Conservation (phyloP, 805 yeast species). For the Soucietia sequanensis region DNA sequence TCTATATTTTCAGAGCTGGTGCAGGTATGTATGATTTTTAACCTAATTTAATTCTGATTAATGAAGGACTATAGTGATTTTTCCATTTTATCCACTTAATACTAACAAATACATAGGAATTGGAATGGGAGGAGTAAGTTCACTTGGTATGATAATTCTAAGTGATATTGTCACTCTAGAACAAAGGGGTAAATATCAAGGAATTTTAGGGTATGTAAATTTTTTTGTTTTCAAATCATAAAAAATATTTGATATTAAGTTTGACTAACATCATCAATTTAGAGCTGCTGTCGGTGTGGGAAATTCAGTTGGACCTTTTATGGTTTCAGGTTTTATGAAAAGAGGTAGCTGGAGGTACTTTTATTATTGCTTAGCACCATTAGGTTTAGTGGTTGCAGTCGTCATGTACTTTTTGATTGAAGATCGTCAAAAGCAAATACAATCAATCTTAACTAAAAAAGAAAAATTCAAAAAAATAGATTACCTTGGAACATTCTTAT, state of each 20-base stretch:
- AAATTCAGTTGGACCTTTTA: constrained; percentile 54
- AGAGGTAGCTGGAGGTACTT: constrained; percentile 52
- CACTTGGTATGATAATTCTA: constrained; percentile 51
- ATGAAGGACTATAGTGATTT: too few relatives aligned
- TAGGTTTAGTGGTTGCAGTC: constrained; percentile 29
- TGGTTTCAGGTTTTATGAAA: constrained; percentile 50
- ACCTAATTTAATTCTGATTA: too few relatives aligned
- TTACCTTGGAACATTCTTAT: constrained; percentile 48
- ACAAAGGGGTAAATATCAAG: constrained; percentile 58
- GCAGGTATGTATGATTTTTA: too few relatives aligned
- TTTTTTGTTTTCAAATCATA: too few relatives aligned
- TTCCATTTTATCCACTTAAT: too few relatives aligned
- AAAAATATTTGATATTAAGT: too few relatives aligned
- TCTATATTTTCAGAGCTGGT: constrained; percentile 51
- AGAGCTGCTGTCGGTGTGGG: constrained; percentile 52
- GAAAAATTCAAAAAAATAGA: constrained; percentile 49
- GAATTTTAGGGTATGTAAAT: constrained; percentile 53
- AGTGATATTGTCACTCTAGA: constrained; percentile 54
- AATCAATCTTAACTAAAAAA: constrained; percentile 24
- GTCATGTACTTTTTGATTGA: constrained; percentile 37
- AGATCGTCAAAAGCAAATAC: constrained; percentile 20
- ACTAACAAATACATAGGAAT: too few relatives aligned
- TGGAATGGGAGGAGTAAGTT: constrained; percentile 53
- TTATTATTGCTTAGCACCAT: constrained; percentile 48
- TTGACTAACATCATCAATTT: too few relatives aligned